Evolutionary conservation across 2,329 filamentous ascomycete genomes (phyloP).

Genomic region (Colletotrichum navitas): DNA sequence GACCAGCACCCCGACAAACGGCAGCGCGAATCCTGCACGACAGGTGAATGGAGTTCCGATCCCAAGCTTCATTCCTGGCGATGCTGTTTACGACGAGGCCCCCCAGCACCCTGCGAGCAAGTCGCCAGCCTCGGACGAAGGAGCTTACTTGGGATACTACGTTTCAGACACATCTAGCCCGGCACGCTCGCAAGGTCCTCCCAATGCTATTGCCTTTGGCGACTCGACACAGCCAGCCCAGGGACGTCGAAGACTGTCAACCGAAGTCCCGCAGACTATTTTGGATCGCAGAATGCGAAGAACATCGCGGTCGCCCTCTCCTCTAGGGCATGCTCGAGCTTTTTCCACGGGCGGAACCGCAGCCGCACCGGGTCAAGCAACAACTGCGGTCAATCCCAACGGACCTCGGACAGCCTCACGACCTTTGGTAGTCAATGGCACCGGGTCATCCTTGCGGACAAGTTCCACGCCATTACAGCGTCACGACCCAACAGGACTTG

Average conservation of each 20-base stretch:
- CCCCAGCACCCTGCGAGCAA: slow-evolving; percentile 55
- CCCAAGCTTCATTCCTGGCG: slow-evolving; percentile 69
- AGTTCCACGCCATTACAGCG: slow-evolving; percentile 46
- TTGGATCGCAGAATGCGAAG: slow-evolving; percentile 66
- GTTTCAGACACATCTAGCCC: slow-evolving; percentile 50
- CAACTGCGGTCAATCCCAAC: slow-evolving; percentile 53
- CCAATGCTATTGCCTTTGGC: slow-evolving; percentile 61
- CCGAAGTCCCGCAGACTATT: slow-evolving; percentile 66
- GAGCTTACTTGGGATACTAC: slow-evolving; percentile 55
- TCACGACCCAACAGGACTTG: slow-evolving; percentile 1
- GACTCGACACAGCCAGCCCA: slow-evolving; percentile 58
- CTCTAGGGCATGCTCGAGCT: slow-evolving; percentile 63
- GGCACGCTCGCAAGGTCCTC: slow-evolving; percentile 44
- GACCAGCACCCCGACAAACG: slow-evolving; percentile 24
- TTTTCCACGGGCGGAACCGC: slow-evolving; percentile 55
- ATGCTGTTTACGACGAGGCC: slow-evolving; percentile 62
- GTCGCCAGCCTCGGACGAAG: slow-evolving; percentile 64
- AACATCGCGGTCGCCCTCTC: slow-evolving; percentile 68
- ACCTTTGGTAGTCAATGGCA: slow-evolving; percentile 68
- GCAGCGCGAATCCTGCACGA: slow-evolving; percentile 46
- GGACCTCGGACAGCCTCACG: slow-evolving; percentile 54
- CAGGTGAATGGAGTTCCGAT: slow-evolving; percentile 64
- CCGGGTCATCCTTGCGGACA: slow-evolving; percentile 59
- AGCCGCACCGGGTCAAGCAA: slow-evolving; percentile 55
- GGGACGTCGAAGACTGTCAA: slow-evolving; percentile 62